Conservation (phyloP, 495 filamentous ascomycete genomes). For the Penicillium cosmopolitanum region DNA sequence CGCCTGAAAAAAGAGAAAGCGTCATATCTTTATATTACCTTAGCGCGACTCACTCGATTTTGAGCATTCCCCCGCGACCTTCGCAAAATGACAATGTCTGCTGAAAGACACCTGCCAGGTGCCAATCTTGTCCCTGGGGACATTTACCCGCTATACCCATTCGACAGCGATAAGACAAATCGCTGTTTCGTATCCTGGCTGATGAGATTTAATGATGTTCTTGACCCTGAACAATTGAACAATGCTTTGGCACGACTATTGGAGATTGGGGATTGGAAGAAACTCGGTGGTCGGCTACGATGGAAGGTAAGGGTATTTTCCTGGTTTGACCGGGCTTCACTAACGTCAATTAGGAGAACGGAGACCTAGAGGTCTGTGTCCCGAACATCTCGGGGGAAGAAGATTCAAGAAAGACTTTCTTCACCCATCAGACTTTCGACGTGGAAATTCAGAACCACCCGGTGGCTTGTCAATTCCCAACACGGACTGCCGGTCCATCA, state of each 20-base stretch:
- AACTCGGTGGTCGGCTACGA: slow-evolving; percentile 1
- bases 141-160: slow-evolving; percentile 1
- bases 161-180: not conserved
- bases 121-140: not conserved
- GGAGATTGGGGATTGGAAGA: not conserved
- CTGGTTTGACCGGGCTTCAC: not conserved
- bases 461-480: not conserved
- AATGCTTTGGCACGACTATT: not conserved
- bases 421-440: slow-evolving; percentile 1
- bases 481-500: not conserved
- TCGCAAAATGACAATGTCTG: not conserved
- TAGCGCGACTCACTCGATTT: too few relatives aligned
- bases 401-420: not conserved
- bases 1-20: too few relatives aligned
- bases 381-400: not conserved
- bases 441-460: not conserved
- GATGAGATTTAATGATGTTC: slow-evolving; percentile 1
- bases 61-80: not conserved
- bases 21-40: too few relatives aligned
- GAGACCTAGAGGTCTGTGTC: not conserved
- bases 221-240: not conserved
- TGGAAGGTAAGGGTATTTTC: not conserved
- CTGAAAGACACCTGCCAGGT: not conserved
- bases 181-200: not conserved
- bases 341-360: not conserved